Conservation (phyloP, 345 rosid species). For the Eucalyptus melliodora region DNA sequence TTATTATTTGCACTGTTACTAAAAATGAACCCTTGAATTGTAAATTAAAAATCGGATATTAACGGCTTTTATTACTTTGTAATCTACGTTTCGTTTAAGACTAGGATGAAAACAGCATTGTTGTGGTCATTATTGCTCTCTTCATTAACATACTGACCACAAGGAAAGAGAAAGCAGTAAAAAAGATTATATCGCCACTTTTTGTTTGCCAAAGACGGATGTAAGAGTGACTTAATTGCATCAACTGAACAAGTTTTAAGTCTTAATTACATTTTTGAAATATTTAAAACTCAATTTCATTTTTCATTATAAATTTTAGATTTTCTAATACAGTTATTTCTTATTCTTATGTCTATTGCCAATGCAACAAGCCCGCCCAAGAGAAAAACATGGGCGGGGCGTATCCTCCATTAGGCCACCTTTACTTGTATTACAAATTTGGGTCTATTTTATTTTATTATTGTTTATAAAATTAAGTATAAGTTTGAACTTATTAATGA, state of each 20-base stretch:
- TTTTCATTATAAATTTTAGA: too few species aligned
- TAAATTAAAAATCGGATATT: too few species aligned
- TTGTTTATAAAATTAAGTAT: too few species aligned
- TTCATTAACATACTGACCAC: background rate
- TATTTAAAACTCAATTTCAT: background rate
- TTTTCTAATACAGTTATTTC: too few species aligned
- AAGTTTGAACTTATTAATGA: too few species aligned
- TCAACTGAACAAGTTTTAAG: rapidly evolving
- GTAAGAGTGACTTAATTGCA: too few species aligned
- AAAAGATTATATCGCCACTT: background rate
- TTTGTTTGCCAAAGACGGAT: background rate
- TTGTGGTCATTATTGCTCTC: background rate
- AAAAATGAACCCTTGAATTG: too few species aligned
- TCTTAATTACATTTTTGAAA: too few species aligned
- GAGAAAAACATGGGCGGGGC: background rate
- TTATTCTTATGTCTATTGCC: background rate
- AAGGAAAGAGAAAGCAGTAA: background rate
- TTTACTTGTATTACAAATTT: background rate
- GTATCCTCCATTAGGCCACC: background rate
- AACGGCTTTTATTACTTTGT: too few species aligned
- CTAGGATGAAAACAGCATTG: background rate
- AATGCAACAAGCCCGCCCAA: background rate
- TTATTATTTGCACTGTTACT: background rate
- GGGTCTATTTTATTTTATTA: too few species aligned
- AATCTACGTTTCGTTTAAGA: background rate